A percentile compares a stretch with the other conserved stretches of the same genome.
These are phyloP conservation scores for Exsudoporus frostii DNA, from an alignment of 768 basidiomycete species.

Conservation along the genomic window DNA sequence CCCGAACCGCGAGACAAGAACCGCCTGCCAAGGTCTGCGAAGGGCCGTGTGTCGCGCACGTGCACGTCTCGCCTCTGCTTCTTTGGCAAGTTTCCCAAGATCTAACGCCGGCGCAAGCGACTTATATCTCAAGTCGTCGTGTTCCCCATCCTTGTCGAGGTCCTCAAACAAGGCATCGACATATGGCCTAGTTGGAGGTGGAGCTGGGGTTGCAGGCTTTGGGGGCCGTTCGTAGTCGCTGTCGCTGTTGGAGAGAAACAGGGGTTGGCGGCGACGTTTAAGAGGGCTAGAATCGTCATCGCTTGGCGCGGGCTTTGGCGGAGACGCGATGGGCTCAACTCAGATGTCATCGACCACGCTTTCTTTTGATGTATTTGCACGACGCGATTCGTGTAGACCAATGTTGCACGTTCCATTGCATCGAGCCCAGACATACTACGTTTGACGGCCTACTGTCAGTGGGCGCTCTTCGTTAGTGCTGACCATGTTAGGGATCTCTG, in stretches of 20 bases:
- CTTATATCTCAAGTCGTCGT: slow-evolving; percentile 40
- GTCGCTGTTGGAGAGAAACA: slow-evolving; percentile 56
- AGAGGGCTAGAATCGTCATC: slow-evolving; percentile 13
- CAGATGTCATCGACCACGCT: slow-evolving; percentile 54
- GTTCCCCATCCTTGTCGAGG: slow-evolving; percentile 48
- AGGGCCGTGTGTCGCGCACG: slow-evolving; percentile 24
- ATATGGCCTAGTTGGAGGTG: slow-evolving; percentile 23
- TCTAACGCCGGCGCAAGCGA: slow-evolving; percentile 52
- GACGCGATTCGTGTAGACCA: too few relatives aligned
- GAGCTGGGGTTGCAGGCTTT: slow-evolving; percentile 22
- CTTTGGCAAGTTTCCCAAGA: slow-evolving; percentile 48
- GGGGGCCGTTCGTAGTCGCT: slow-evolving; percentile 38
- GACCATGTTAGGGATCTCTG: too few relatives aligned
- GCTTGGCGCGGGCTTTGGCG: slow-evolving; percentile 15
- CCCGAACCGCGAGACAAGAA: too few relatives aligned
- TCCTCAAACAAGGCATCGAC: slow-evolving; percentile 45
- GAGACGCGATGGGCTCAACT: slow-evolving; percentile 46
- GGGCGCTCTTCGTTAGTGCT: too few relatives aligned
- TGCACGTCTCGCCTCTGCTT: slow-evolving; percentile 52
- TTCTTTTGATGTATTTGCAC: slow-evolving; percentile 28
- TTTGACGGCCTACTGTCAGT: too few relatives aligned
- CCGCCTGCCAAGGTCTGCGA: slow-evolving; percentile 48
- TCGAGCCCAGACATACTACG: too few relatives aligned
- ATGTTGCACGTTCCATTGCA: too few relatives aligned
- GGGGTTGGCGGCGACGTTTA: slow-evolving; percentile 37